These are phyloP conservation scores for Hondaea fermentalgiana DNA, from an alignment of 108 stramenopile species.

Conservation along the genomic window DNA sequence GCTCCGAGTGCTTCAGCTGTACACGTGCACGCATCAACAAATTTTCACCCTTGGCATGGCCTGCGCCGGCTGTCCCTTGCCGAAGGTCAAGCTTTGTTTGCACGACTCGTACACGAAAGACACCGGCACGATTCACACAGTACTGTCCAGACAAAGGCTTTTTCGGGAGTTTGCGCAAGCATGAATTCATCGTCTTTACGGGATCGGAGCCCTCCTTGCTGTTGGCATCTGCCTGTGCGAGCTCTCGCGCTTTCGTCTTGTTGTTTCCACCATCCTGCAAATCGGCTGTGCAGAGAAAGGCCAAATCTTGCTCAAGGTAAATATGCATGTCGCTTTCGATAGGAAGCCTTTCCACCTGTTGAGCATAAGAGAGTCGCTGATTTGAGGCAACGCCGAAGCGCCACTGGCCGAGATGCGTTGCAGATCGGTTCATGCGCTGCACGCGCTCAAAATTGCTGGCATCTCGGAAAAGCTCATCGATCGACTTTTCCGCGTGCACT, in stretches of 20 bases:
- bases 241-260: neutral
- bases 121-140: neutral
- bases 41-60: neutral
- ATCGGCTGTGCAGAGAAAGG: neutral
- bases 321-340: neutral
- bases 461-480: neutral
- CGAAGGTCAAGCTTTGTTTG: neutral
- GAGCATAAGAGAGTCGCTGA: neutral
- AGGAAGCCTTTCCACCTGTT: neutral
- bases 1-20: slow-evolving; percentile 5
- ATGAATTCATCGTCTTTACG: neutral
- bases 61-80: neutral
- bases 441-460: slow-evolving; percentile 2
- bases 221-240: neutral
- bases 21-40: neutral
- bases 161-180: neutral
- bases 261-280: neutral
- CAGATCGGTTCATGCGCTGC: neutral
- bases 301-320: neutral
- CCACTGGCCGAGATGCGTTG: neutral
- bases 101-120: neutral
- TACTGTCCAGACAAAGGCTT: neutral
- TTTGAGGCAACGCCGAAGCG: neutral
- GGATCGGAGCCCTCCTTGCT: neutral
- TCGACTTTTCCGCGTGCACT: neutral